Percentiles rank a stretch among this genome's conserved stretches.
Evolutionary conservation across 805 yeast genomes (phyloP).

Genomic region (Candida manassasensis): DNA sequence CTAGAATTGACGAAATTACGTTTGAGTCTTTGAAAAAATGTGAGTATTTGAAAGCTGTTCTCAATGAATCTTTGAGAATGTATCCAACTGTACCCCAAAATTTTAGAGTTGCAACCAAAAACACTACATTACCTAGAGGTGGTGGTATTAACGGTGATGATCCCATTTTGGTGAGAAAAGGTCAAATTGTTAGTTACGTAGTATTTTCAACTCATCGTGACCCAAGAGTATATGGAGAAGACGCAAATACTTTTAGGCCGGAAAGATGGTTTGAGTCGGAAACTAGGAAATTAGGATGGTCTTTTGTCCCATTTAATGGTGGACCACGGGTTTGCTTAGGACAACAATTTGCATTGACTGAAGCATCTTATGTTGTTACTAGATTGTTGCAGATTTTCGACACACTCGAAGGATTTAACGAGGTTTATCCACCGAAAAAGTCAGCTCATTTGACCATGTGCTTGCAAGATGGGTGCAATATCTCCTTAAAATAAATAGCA

Average conservation of each 20-base stretch:
- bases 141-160: constrained; percentile 29
- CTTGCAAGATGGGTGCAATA: constrained; percentile 20
- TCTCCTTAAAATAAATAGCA: constrained; percentile 12
- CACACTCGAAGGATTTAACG: constrained; percentile 15
- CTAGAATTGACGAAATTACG: constrained; percentile 19
- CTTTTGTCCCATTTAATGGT: constrained; percentile 50
- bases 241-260: constrained; percentile 43
- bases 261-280: constrained; percentile 42
- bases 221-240: constrained; percentile 39
- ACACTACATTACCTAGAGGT: constrained; percentile 26
- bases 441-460: constrained; percentile 25
- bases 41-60: constrained; percentile 24
- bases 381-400: constrained; percentile 30
- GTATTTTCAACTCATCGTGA: constrained; percentile 44
- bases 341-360: constrained; percentile 54
- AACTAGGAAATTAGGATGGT: constrained; percentile 39
- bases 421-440: constrained; percentile 27
- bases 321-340: constrained; percentile 57
- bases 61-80: constrained; percentile 29
- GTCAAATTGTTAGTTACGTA: constrained; percentile 37
- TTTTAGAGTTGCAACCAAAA: constrained; percentile 20
- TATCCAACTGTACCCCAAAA: constrained; percentile 34
- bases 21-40: constrained; percentile 32
- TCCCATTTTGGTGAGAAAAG: constrained; percentile 42
- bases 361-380: constrained; percentile 43